These are phyloP conservation scores for Botryotinia convoluta DNA, from an alignment of 2,329 filamentous ascomycete species.

Conservation along the genomic window DNA sequence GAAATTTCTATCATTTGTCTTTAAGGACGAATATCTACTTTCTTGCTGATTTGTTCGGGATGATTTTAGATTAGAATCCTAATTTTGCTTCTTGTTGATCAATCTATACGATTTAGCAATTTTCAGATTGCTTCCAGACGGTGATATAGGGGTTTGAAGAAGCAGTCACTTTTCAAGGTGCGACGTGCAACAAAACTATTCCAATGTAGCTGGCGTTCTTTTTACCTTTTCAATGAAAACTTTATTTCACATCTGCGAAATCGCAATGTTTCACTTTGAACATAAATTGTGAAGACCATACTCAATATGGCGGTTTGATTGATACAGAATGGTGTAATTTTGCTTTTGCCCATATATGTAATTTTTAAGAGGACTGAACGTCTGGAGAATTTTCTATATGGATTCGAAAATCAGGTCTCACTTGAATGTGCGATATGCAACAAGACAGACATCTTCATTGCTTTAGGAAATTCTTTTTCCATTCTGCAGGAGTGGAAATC, in stretches of 20 bases:
- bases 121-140: rapidly evolving
- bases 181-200: not conserved
- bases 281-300: not conserved
- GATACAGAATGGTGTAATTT: not conserved
- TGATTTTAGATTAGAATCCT: too few species aligned
- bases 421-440: not conserved
- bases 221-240: not conserved
- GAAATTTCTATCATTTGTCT: not conserved
- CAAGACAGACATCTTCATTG: not conserved
- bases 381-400: not conserved
- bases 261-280: not conserved
- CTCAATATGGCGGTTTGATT: not conserved
- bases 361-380: not conserved
- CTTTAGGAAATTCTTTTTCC: not conserved
- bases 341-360: not conserved
- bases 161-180: not conserved
- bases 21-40: not conserved
- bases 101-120: not conserved
- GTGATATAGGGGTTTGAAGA: not conserved
- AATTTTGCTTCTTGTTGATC: not conserved
- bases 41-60: not conserved
- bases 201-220: not conserved
- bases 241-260: not conserved
- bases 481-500: not conserved
- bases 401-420: too few species aligned